phyloP scores from a whole-genome alignment of 768 basidiomycete species.

The Sistotremastrum niveocremeum region DNA sequence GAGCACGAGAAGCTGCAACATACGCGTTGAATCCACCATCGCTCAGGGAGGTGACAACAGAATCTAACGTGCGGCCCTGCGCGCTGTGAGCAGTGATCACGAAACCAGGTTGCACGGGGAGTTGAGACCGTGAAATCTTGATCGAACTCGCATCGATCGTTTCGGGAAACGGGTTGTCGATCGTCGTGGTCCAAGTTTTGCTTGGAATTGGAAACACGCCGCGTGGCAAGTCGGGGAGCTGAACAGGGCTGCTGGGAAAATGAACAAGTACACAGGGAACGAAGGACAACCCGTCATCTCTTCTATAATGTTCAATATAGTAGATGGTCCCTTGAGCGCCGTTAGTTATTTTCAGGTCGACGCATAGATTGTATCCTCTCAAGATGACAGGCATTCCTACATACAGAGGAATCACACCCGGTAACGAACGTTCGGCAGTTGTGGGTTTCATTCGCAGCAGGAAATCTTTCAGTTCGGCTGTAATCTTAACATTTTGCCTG shows the following conservation, averaged over 20 bases:
- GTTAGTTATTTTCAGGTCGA: slow-evolving; percentile 19
- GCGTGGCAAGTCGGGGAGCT: slow-evolving; percentile 8
- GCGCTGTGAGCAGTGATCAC: slow-evolving; percentile 18
- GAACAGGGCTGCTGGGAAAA: slow-evolving; percentile 11
- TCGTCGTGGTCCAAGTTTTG: slow-evolving; percentile 2
- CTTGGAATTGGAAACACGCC: slow-evolving; percentile 10
- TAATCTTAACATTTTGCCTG: too few relatives aligned
- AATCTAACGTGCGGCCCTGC: slow-evolving; percentile 17
- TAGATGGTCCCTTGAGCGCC: slow-evolving; percentile 20
- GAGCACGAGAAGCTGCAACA: slow-evolving; percentile 18
- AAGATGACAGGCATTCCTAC: slow-evolving; percentile 21
- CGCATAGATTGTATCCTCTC: slow-evolving; percentile 12
- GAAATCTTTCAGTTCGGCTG: too few relatives aligned
- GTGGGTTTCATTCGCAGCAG: not conserved
- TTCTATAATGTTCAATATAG: slow-evolving; percentile 5
- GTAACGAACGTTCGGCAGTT: slow-evolving; percentile 3
- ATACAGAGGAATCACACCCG: slow-evolving; percentile 14
- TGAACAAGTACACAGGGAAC: slow-evolving; percentile 7
- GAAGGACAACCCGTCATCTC: not conserved
- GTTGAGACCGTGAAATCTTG: slow-evolving; percentile 8
- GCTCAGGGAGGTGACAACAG: slow-evolving; percentile 11
- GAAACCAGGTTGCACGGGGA: slow-evolving; percentile 17
- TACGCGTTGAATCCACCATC: slow-evolving; percentile 16
- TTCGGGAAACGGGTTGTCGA: too few relatives aligned
- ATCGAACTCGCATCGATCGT: too few relatives aligned